Conservation (phyloP, 768 basidiomycete genomes). For the Imleria badia region DNA sequence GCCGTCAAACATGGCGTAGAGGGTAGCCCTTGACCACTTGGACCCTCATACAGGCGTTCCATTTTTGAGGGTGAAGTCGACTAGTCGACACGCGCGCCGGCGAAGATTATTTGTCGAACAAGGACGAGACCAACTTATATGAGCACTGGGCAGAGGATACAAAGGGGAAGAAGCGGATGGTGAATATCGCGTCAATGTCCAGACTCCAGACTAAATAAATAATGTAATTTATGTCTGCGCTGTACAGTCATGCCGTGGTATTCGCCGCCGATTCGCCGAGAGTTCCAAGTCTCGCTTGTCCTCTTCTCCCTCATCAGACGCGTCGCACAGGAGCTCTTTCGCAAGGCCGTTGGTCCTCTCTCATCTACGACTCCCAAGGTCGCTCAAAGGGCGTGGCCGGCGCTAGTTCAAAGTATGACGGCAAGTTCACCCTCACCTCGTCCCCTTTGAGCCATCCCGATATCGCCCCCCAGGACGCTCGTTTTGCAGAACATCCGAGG, state of each 20-base stretch:
- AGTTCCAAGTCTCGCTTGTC: constrained; percentile 66
- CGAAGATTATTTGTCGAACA: no score
- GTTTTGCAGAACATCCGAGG: constrained; percentile 78
- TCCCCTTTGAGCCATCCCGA: neutral
- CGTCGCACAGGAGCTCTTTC: constrained; percentile 61
- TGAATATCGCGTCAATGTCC: no score
- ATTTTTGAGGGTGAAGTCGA: no score
- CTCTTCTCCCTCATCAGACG: constrained; percentile 52
- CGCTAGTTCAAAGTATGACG: constrained; percentile 69
- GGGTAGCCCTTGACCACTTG: no score
- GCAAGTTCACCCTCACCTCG: constrained; percentile 53
- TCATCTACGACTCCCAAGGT: constrained; percentile 75
- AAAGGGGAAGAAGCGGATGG: no score
- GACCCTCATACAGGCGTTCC: no score
- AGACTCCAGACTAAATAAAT: no score
- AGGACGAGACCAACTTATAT: no score
- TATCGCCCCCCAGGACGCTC: constrained; percentile 43
- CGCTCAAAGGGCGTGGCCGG: constrained; percentile 72
- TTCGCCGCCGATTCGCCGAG: constrained; percentile 69
- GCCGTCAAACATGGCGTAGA: no score
- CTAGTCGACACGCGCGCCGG: no score
- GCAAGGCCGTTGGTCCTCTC: constrained; percentile 72
- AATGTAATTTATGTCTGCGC: no score
- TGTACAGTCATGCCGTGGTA: constrained; percentile 52
- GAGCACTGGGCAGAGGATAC: no score